Evolutionary conservation across 768 basidiomycete species (phyloP), one percentile per base, ranked within the genome.

Genomic region (Boletus vinaceobasis): DNA sequence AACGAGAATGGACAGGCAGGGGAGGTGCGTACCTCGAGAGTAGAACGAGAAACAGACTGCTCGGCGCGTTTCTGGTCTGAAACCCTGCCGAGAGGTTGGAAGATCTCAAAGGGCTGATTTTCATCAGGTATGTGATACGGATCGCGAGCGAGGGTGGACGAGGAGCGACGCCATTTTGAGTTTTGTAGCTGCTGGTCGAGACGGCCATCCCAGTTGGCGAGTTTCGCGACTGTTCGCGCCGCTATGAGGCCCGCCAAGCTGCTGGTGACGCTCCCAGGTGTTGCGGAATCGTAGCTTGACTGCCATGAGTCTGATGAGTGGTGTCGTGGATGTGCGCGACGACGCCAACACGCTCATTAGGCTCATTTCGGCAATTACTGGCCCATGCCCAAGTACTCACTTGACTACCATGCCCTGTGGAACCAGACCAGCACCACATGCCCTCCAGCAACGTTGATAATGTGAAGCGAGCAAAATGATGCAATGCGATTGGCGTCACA

Each of bases 161-260:
- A 52, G 27, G 63, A 57, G 50, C 11, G 48, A 43, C 38, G 36
- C 60, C 52, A 50, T 44, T 46, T 53, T 5, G 56, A 29, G 32
- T 14, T 37, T 55, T 56, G 50, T 13, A 43, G 61, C 8, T 47
- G 38, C 27, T 53, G 52, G 54, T 55, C 44, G 43, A 48, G 60
- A 48, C 29, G 57, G 17, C 52, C 48, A 15, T 67, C 61, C 66
- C 61, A 63, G 29, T 43, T 50, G 5, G 57, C 52, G 31, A 53
- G 45, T 15, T 67, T 57, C 38, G 63, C 50, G 21, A 37, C 42
- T 8, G 53, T 53, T 32, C 52, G 55, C 38, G 61, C 48, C 7
- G 53, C 38, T 66, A 67, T 68, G 36, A 7, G 3, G 40, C 10
- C 19, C 9, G 38, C 39, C 23, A 9, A 43, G 44, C 17, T n/a